Conservation (phyloP, 2,329 filamentous ascomycete genomes). For the Zymoseptoria brevis region DNA sequence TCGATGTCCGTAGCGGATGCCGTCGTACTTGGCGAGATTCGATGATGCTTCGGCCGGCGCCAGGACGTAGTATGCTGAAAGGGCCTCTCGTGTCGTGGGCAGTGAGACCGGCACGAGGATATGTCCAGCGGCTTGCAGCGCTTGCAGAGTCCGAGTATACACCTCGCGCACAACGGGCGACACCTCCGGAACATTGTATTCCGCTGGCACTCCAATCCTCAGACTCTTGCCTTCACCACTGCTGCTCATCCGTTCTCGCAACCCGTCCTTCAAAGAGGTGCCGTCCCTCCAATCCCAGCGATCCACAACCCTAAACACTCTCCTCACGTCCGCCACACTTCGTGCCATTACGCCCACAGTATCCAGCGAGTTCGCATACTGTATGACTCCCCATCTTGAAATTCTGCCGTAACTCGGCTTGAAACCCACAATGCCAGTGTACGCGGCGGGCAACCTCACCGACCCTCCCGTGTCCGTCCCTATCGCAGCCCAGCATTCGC, state of each 20-base stretch:
- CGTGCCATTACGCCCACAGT: slow-evolving; percentile 71
- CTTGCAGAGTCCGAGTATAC: slow-evolving; percentile 57
- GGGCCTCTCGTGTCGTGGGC: slow-evolving; percentile 73
- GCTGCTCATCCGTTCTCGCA: slow-evolving; percentile 43
- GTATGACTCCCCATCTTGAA: slow-evolving; percentile 76
- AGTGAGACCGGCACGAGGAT: slow-evolving; percentile 68
- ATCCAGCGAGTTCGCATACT: slow-evolving; percentile 88
- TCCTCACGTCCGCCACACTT: slow-evolving; percentile 41
- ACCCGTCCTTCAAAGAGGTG: slow-evolving; percentile 55
- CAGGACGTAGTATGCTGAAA: slow-evolving; percentile 91
- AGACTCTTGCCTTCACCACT: slow-evolving; percentile 22
- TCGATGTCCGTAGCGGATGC: slow-evolving; percentile 76
- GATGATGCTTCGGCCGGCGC: slow-evolving; percentile 92
- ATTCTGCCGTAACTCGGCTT: slow-evolving; percentile 88
- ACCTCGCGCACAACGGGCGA: slow-evolving; percentile 58
- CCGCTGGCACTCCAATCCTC: slow-evolving; percentile 53
- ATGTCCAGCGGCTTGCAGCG: slow-evolving; percentile 58
- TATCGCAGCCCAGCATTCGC: slow-evolving; percentile 60
- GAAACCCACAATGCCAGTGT: slow-evolving; percentile 74
- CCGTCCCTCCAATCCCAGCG: slow-evolving; percentile 64
- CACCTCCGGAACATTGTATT: slow-evolving; percentile 86
- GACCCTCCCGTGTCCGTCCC: slow-evolving; percentile 93
- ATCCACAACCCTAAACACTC: slow-evolving; percentile 43
- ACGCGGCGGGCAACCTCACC: slow-evolving; percentile 78
- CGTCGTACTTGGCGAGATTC: slow-evolving; percentile 94